Base-by-base conservation (phyloP, 1,139 yeast species). In the Citeromyces siamensis region DNA sequence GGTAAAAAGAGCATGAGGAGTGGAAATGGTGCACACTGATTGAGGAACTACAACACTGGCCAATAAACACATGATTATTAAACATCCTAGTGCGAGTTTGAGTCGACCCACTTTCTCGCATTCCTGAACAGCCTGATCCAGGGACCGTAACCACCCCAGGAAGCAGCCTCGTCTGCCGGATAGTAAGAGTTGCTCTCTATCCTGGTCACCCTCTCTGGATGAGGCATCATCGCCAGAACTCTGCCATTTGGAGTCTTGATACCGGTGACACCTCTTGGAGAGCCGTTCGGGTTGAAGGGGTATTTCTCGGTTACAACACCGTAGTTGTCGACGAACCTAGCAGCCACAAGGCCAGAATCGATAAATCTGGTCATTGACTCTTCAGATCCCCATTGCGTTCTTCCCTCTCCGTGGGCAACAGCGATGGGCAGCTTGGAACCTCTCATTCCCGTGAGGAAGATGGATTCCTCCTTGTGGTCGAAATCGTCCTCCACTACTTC, bases 401-500 rank as follows among this genome's bases (percentile, higher is more conserved):
- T 75, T 50, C 99, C 99, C 64, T 93, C 99, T 49, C 98, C 98
- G 53, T 93, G 99, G 5, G 99, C 98, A 46, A 90, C 98, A 19
- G 93, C 96, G 59, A 90, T 85, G 39, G 98, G 98, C 51, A 93
- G 60, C 50, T 77, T 74, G 10, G 97, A 84, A 7, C 95, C 94
- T 53, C 77, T 73, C 98, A 93, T 88, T 39, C 82, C 88, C 41
- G 79, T 69, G 48, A 88, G 72, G 70, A 93, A 90, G 41, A 90
- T 75, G 34, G 82, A 72, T 44, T 75, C 71, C 40, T 64, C 61
- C 4, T 38, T 20, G 40, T 58, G 55, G 23, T 60, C 67, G 18
- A 64, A 56, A 28, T 61, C 56, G 23, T 73, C 77, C 38, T 71
- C 75, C 35, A 64, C 60, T 40, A 86, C 66, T 58, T 88, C 95